phyloP scores from a whole-genome alignment of 129 eudicot genomes.

The Solidago caesia region DNA sequence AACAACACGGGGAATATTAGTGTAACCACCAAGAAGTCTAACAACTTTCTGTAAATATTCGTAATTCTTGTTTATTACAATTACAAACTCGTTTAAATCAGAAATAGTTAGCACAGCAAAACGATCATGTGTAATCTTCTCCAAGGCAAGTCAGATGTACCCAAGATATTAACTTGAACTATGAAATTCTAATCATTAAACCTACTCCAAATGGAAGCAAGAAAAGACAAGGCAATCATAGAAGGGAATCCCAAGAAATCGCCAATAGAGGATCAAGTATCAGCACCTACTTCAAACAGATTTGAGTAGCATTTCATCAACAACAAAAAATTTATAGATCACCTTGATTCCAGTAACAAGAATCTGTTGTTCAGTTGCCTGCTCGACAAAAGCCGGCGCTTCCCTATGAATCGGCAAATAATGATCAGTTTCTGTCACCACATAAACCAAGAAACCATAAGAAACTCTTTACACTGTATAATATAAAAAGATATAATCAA shows the following conservation, averaged over 20 bases:
- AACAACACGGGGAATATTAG: background rate
- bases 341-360: conserved; percentile 90
- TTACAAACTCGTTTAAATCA: background rate
- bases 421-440: conserved; percentile 59
- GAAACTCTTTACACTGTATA: background rate
- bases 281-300: background rate
- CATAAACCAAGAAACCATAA: background rate
- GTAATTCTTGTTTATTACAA: background rate
- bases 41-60: background rate
- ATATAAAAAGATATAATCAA: background rate
- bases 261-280: background rate
- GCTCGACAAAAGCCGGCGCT: conserved; percentile 77
- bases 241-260: background rate
- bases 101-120: background rate
- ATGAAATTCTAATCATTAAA: background rate
- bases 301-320: background rate
- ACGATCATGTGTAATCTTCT: background rate
- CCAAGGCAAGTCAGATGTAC: background rate
- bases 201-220: background rate
- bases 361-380: conserved; percentile 75
- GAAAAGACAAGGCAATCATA: background rate
- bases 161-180: background rate
- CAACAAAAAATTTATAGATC: background rate
- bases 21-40: background rate
- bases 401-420: conserved; percentile 74